Conservation (phyloP, 805 yeast genomes). For the Hanseniaspora clermontiae region DNA sequence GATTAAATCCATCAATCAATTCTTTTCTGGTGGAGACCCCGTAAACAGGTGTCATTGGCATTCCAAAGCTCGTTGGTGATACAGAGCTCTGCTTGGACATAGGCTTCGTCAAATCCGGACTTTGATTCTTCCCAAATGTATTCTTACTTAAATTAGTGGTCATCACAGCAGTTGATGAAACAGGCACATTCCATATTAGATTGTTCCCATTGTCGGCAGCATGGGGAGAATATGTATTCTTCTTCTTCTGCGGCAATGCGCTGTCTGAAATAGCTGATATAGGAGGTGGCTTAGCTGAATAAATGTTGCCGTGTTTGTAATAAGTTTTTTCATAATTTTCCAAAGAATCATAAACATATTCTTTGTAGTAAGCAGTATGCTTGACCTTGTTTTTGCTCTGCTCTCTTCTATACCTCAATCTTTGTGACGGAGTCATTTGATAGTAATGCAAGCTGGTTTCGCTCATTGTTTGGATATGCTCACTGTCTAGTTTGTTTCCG, state of each 20-base stretch:
- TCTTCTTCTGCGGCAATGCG: background rate
- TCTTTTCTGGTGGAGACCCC: conserved; percentile 25
- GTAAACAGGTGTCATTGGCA: conserved; percentile 42
- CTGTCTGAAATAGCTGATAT: background rate
- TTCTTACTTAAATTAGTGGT: background rate
- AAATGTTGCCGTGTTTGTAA: conserved; percentile 17
- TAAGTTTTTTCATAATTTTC: conserved; percentile 16
- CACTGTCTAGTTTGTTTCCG: background rate
- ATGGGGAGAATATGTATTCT: background rate
- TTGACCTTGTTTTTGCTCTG: conserved; percentile 28
- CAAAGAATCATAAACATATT: conserved; percentile 30
- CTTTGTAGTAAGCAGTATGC: conserved; percentile 27
- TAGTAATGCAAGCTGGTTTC: background rate
- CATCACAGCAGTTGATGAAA: conserved; percentile 24
- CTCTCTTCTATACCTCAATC: conserved; percentile 30
- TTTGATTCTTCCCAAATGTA: background rate
- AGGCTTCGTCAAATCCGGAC: background rate
- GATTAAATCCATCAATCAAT: conserved; percentile 22
- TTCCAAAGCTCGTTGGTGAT: conserved; percentile 1
- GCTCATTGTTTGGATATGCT: background rate
- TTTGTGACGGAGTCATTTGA: conserved; percentile 32
- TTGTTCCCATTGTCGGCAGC: conserved; percentile 21
- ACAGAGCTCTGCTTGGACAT: background rate
- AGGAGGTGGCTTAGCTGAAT: background rate
- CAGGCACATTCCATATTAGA: conserved; percentile 43